A percentile compares a stretch with the other conserved stretches of the same genome.
Conservation (phyloP, 2,329 filamentous ascomycete species). For the Colletotrichum sp. region DNA sequence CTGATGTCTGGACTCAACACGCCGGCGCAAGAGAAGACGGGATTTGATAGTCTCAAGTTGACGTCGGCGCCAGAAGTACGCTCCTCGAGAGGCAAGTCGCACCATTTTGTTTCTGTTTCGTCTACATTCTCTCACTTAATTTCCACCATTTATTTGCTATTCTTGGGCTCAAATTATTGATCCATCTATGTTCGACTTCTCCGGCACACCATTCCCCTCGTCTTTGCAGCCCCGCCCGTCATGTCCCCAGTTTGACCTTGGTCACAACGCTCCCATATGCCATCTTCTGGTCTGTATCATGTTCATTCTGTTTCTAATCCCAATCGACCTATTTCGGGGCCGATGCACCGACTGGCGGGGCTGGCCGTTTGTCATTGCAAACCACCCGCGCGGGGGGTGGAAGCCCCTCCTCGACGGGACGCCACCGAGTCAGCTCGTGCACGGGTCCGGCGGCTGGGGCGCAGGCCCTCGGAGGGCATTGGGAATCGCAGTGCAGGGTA, state of each 20-base stretch:
- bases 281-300: background rate
- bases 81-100: conserved; percentile 2
- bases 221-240: background rate
- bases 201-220: background rate
- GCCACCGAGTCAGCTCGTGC: background rate
- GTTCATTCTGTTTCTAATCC: background rate
- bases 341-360: background rate
- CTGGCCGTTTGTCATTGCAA: background rate
- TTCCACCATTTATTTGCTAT: background rate
- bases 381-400: background rate
- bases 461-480: background rate
- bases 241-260: background rate
- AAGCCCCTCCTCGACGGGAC: background rate
- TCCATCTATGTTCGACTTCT: background rate
- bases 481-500: background rate
- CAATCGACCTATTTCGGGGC: background rate
- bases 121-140: background rate
- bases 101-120: background rate
- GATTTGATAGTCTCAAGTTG: background rate
- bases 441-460: background rate
- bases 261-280: background rate
- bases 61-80: background rate
- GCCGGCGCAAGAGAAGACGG: conserved; percentile 14
- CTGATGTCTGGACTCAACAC: conserved; percentile 36
- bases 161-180: background rate